Conservation (phyloP, 768 basidiomycete species). For the Artomyces pyxidatus region DNA sequence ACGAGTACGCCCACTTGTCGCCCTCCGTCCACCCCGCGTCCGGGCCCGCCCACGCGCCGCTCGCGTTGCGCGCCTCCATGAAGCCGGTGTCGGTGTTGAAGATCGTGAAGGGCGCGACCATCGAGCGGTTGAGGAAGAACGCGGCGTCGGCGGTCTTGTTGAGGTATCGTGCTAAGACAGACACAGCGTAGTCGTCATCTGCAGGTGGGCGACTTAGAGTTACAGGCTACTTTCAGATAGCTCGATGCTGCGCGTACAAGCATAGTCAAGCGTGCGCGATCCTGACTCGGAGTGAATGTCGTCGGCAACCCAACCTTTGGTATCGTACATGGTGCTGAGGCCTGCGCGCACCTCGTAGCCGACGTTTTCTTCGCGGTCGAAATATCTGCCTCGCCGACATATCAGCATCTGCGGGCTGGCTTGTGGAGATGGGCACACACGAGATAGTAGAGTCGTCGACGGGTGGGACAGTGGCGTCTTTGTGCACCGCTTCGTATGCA, state of each 20-base stretch:
- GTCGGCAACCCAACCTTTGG: slow-evolving; percentile 68
- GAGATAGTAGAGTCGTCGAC: slow-evolving; percentile 41
- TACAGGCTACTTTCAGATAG: too few relatives aligned
- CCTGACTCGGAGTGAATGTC: slow-evolving; percentile 76
- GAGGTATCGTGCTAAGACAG: slow-evolving; percentile 49
- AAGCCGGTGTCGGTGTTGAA: slow-evolving; percentile 68
- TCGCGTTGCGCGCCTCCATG: slow-evolving; percentile 70
- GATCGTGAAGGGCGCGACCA: slow-evolving; percentile 48
- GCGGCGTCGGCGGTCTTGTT: slow-evolving; percentile 40
- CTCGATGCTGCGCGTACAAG: slow-evolving; percentile 58
- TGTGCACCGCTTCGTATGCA: slow-evolving; percentile 69
- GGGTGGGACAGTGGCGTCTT: slow-evolving; percentile 63
- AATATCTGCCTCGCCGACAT: slow-evolving; percentile 37
- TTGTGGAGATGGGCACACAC: slow-evolving; percentile 26
- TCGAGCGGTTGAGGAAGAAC: slow-evolving; percentile 49
- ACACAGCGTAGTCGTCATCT: slow-evolving; percentile 78
- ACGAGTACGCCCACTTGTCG: slow-evolving; percentile 69
- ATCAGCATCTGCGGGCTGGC: background rate
- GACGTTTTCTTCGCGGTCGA: slow-evolving; percentile 69
- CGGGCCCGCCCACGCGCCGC: slow-evolving; percentile 63
- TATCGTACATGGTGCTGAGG: slow-evolving; percentile 56
- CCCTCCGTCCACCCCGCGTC: slow-evolving; percentile 80
- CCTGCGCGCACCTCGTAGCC: slow-evolving; percentile 81
- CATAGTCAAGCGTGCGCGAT: slow-evolving; percentile 71
- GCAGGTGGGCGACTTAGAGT: too few relatives aligned